Evolutionary conservation across 2,329 filamentous ascomycete species (phyloP), one percentile per base, ranked within the genome.

Genomic region (Beauveria australis): DNA sequence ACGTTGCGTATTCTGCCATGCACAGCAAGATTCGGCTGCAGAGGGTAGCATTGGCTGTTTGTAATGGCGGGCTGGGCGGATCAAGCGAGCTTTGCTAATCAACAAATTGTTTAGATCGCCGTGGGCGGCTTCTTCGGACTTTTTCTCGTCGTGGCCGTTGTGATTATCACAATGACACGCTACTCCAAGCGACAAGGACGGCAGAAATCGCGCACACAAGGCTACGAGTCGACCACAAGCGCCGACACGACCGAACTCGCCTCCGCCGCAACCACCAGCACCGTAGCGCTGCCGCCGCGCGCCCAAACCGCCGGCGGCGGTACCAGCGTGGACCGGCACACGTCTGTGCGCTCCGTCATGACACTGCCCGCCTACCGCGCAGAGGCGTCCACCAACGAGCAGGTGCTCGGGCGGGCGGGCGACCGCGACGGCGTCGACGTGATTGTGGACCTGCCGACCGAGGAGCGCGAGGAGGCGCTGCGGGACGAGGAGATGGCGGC

Each of bases 401-500:
- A 87, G 66, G 86, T 97, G 1, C 80, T 97, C 53, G 94, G 87
- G 8, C 84, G 92, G 5, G 94, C 96, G 73, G 94, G 94, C 54
- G 94, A 99, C 71, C 83, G 94, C 63, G 93, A 82, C 58, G 94
- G 94, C 8, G 91, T 99, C 67, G 94, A 99, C 68, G 84, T 90
- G 4, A 92, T 99, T 0, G 76, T 97, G 14, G 92, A 97, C 72
- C 85, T 89, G 65, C 92, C 92, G 0, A 91, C 88, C 0, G 81
- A 79, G 9, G 90, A 96, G 56, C 89, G 92, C 59, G 86, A 95
- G 65, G 91, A 96, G 71, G 75, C 76, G 2, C 77, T 91, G 58
- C 83, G 94, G 14, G 92, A 97, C 64, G 85, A 91, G 30, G 91
- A 97, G 72, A 97, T 97, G 94, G 89, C 94, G 64, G 85, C 89